Evolutionary conservation across 352 stramenopile species (phyloP), one percentile per base, ranked within the genome.

Genomic region (Phytopythium aichiense): DNA sequence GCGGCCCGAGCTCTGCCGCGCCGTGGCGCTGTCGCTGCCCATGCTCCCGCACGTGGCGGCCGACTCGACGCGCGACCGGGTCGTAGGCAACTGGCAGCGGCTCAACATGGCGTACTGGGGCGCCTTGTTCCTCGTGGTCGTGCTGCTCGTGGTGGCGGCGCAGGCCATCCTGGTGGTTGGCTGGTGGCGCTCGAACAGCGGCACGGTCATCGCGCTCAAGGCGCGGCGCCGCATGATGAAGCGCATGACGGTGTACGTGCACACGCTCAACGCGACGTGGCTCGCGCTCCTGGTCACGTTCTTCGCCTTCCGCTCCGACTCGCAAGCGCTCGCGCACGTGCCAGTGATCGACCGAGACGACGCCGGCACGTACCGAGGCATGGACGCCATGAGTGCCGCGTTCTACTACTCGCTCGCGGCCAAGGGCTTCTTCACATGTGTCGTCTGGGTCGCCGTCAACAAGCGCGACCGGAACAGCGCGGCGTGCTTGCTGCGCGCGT

Each of bases 161-260:
- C 79, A 89, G 43, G 49, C 77, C 18, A 81, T 81, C 33, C 75
- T 91, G n/a, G 69, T 84, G 2, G 60, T 91, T 22, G 78, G 79
- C 22, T 91, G 79, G 79, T 91, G 80, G 79, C 69, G 82, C 48
- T 88, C 82, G n/a, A 91, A 87, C 56, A 88, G 79, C 62, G 82
- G 82, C 35, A 89, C 80, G 9, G 79, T 89, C 31, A 87, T 89
- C 51, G 82, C 80, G 13, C 69, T 89, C 12, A 87, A 87, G 57
- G 82, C 80, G 18, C 69, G 82, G 6, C 75, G 80, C 12, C 79
- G 79, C 13, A 81, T 89, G 57, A 88, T 91, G 79, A 88, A 85
- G 63, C 82, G 80, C 58, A 89, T 89, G 79, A 72, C 77, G 4
- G 72, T 84, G 23, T 89, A 88, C 61, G 82, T 89, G 0, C 82